Evolutionary conservation across 805 yeast species (phyloP), one percentile per base, ranked within the genome.

Genomic region (Starmerella geochares): DNA sequence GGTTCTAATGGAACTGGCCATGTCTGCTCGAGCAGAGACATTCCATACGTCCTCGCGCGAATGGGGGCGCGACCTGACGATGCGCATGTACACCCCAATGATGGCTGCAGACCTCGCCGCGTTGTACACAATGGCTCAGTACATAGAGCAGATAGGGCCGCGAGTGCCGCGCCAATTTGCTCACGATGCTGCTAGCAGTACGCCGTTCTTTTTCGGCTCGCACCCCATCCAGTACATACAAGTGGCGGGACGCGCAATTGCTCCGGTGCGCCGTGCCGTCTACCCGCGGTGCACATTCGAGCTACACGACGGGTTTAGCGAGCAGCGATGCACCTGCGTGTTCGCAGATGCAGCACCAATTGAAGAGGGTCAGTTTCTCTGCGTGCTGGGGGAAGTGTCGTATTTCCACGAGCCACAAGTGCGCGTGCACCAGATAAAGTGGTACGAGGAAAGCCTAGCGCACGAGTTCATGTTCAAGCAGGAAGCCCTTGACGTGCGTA

Each of bases 401-500:
- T n/a, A 4, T 16, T 46, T 38, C 32, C 44, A 46, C 31, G 35
- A 32, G 29, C 28, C 42, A 10, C 49, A 46, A 42, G 49, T 46
- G 19, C 37, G 36, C 16, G 39, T 31, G 20, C 36, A 31, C 27
- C 21, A 20, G 13, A 21, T 38, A 3, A 4, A 8, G 11, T 31
- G 35, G 44, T 19, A 46, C 45, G 11, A 7, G 20, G 17, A 17
- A 11, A n/a, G 14, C 11, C 35, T 39, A 10, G 35, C 25, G 23
- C 16, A 11, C 20, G 36, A 33, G 23, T 44, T 31, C 38, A 27
- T 45, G 46, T 33, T 39, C 37, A 21, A 31, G 28, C 44, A 49
- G 42, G 47, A 49, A 41, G 46, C 43, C 2, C 33, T 43, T 14
- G 46, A 38, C 7, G 47, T 49, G 23, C 48, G 52, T 20, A 31